Evolutionary conservation across 495 filamentous ascomycete species (phyloP).

Genomic region (Poronia punctata): DNA sequence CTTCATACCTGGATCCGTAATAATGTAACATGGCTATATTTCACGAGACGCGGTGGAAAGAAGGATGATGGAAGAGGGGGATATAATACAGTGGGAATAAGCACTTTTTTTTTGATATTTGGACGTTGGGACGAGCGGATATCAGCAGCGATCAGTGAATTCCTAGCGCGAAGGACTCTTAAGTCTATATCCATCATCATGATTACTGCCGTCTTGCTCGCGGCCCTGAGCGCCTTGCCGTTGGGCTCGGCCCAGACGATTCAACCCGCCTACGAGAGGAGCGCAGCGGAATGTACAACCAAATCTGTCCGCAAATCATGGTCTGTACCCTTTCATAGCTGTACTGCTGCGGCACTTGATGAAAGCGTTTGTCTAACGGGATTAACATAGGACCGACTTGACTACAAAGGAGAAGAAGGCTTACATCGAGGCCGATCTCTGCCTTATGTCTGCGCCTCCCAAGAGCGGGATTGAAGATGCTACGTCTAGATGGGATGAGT

Average conservation of each 20-base stretch:
- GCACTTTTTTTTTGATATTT: too few relatives aligned
- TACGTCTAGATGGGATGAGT: constrained; percentile 36
- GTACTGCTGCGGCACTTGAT: neutral
- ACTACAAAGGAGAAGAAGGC: constrained; percentile 28
- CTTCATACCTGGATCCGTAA: too few relatives aligned
- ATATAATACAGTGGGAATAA: too few relatives aligned
- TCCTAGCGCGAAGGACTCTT: too few relatives aligned
- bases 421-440: constrained; percentile 41
- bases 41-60: too few relatives aligned
- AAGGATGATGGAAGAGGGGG: too few relatives aligned
- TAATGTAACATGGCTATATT: too few relatives aligned
- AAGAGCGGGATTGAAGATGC: constrained; percentile 24
- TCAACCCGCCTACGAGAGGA: constrained; percentile 1
- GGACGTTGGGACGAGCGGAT: too few relatives aligned
- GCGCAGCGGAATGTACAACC: neutral
- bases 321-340: neutral
- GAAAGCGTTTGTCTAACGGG: too few relatives aligned
- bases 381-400: constrained; percentile 14
- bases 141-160: too few relatives aligned
- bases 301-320: constrained; percentile 6
- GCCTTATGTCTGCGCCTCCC: constrained; percentile 33
- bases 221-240: constrained; percentile 3
- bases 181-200: too few relatives aligned
- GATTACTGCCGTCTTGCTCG: neutral
- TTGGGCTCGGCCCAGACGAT: neutral